A percentile compares a stretch with the other conserved stretches of the same genome.
These are phyloP conservation scores for Moesziomyces aphidis DNA, from an alignment of 1,284 basidiomycete genomes.

Conservation along the genomic window DNA sequence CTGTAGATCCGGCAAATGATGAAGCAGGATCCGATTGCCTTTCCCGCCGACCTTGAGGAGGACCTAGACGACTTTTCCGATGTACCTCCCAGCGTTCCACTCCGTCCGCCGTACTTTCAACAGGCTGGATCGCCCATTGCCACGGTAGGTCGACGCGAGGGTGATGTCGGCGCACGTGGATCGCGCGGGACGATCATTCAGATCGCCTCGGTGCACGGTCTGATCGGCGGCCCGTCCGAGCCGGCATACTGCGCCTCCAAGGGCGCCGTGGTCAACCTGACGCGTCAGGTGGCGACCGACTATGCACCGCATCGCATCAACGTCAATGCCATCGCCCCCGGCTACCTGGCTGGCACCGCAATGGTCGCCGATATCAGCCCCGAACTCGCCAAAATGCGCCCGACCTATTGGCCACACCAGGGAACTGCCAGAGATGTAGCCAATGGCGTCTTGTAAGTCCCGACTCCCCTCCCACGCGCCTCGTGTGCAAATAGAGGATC, in stretches of 20 bases:
- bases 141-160: constrained; percentile 26
- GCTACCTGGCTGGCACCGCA: constrained; percentile 39
- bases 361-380: constrained; percentile 42
- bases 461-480: too few species aligned
- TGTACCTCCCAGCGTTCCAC: constrained; percentile 13
- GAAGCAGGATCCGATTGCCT: constrained; percentile 35
- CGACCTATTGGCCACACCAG: constrained; percentile 48
- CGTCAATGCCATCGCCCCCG: constrained; percentile 47
- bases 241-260: constrained; percentile 45
- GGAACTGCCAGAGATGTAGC: constrained; percentile 42
- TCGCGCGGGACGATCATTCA: constrained; percentile 45
- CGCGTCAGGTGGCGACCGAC: constrained; percentile 43
- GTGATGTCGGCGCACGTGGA: constrained; percentile 43
- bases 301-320: constrained; percentile 48
- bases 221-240: constrained; percentile 48
- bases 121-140: constrained; percentile 24
- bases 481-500: background rate
- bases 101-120: constrained; percentile 7
- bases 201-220: constrained; percentile 45
- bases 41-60: constrained; percentile 42
- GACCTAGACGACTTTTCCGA: constrained; percentile 40
- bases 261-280: constrained; percentile 46
- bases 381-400: constrained; percentile 17
- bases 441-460: constrained; percentile 34
- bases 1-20: constrained; percentile 35